Evolutionary conservation across 1,284 basidiomycete species (phyloP), one percentile per base, ranked within the genome.

Genomic region (Irpex rosettiformis): DNA sequence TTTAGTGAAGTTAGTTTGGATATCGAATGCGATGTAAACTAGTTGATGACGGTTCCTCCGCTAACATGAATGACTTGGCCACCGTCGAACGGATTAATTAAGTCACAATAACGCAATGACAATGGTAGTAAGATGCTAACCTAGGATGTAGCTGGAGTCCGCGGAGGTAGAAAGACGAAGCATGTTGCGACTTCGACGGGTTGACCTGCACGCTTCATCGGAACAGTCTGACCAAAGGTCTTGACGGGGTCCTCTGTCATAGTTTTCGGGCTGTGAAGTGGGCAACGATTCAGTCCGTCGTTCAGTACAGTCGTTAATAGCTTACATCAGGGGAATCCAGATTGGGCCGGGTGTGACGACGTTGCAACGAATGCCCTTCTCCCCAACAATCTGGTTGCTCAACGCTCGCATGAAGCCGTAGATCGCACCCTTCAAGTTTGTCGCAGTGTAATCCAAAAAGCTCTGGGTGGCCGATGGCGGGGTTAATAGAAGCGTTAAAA

Each of bases 181-280:
- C 75, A 76, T 1, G 81, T 81, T 5, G 82, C 83, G 30, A 80
- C 70, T 66, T 85, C 82, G 53, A 83, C 71, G 3, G 82, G 83
- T 66, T 84, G 82, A 21, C 82, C 82, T 3, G 80, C 74, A 33
- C 82, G 74, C 3, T 77, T 79, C 66, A 82, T 80, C 2, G 80
- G 75, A 3, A 75, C 75, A 52, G 62, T 71, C 3, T 70, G 70
- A 3, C 79, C 77, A 58, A 82, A 81, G 5, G 66, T 66, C 64
- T 79, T 73, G 56, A 79, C 75, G 0, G 73, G 73, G 24, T 77
- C 73, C 57, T 81, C 70, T 13, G 73, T 72, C 78, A 83, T 82
- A 1, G 80, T 81, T 0, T 79, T 75, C 3, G 74, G 71, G 42
- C 73, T 72, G 52, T 8, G 47, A 7, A 37, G 33, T 37, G n/a